Conservation (phyloP, 2,329 filamentous ascomycete species). For the Alternaria dauci region DNA sequence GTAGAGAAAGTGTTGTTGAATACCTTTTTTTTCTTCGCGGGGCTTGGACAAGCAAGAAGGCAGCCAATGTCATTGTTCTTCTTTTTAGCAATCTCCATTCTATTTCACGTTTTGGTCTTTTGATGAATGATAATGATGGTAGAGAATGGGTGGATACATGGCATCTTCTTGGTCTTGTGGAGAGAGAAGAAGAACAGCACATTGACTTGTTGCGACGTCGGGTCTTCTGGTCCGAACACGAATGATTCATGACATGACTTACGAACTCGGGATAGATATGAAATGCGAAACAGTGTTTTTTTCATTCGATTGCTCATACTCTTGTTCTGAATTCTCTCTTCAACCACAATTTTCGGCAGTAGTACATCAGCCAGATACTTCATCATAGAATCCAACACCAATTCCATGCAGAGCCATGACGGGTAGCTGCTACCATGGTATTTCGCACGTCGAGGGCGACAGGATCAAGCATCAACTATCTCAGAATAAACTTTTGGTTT, state of each 20-base stretch:
- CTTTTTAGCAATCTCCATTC: slow-evolving; percentile 1
- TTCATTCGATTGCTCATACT: background rate
- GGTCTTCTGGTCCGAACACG: slow-evolving; percentile 18
- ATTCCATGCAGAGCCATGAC: background rate
- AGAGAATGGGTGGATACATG: background rate
- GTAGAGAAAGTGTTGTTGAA: slow-evolving; percentile 9
- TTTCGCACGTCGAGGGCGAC: background rate
- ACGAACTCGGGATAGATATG: slow-evolving; percentile 15
- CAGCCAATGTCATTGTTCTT: slow-evolving; percentile 5
- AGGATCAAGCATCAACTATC: background rate
- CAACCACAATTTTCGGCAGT: no score
- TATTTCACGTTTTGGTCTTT: background rate
- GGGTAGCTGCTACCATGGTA: background rate
- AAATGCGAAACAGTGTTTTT: slow-evolving; percentile 5
- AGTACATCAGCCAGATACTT: background rate
- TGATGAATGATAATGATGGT: background rate
- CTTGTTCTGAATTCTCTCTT: background rate
- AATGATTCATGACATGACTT: slow-evolving; percentile 20
- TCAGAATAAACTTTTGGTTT: background rate
- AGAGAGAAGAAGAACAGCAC: background rate
- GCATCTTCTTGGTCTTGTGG: background rate
- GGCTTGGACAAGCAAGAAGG: background rate
- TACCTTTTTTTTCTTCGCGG: slow-evolving; percentile 5
- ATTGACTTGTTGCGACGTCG: slow-evolving; percentile 6
- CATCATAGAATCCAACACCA: background rate